Evolutionary conservation across 2,329 filamentous ascomycete species (phyloP).

Genomic region (Aspergillus nomiae): DNA sequence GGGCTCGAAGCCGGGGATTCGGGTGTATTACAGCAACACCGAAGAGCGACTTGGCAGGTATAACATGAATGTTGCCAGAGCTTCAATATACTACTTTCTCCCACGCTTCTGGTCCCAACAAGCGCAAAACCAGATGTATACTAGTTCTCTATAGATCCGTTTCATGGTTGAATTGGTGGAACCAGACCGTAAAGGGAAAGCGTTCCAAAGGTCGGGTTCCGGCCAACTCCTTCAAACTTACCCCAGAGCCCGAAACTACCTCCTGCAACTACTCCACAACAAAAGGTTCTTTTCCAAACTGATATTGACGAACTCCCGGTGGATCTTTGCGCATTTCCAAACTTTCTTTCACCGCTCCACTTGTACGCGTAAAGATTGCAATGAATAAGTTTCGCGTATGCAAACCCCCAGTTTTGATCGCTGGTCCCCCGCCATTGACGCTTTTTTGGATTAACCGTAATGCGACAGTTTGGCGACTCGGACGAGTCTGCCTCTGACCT

Average conservation of each 20-base stretch:
- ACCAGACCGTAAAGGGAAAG: background rate
- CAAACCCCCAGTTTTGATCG: background rate
- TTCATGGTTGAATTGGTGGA: background rate
- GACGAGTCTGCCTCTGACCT: conserved; percentile 51
- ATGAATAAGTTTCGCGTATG: conserved; percentile 40
- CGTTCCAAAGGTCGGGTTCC: background rate
- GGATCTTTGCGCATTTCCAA: background rate
- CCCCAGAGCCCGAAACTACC: background rate
- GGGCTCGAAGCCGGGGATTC: background rate
- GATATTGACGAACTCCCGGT: background rate
- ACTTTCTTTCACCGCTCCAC: background rate
- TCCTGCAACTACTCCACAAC: background rate
- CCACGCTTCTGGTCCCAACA: background rate
- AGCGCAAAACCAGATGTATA: background rate
- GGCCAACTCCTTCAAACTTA: background rate
- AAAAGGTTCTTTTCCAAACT: background rate
- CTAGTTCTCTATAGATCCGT: background rate
- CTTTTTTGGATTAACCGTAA: background rate
- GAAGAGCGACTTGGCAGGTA: too few relatives aligned
- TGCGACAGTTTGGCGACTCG: conserved; percentile 44
- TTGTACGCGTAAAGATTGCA: conserved; percentile 1
- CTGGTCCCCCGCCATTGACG: background rate
- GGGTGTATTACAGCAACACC: background rate
- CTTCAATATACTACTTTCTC: background rate
- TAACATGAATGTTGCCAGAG: background rate